A percentile compares a stretch with the other conserved stretches of the same genome.
Conservation (phyloP, 441 rosid genomes). For the Erysimum pusillum region DNA sequence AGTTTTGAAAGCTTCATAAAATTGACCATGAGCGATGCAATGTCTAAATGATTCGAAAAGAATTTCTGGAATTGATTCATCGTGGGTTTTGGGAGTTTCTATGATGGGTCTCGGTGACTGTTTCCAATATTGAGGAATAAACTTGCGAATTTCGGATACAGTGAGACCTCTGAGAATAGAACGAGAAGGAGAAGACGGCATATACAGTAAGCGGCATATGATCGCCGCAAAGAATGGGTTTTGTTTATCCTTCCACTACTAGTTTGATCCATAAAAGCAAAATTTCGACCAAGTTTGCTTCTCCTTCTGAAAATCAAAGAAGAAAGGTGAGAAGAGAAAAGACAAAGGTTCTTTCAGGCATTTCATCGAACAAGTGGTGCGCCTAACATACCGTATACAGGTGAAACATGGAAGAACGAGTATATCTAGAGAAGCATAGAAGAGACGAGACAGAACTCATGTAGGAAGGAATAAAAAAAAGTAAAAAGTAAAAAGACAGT, state of each 20-base stretch:
- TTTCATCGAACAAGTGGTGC: conserved; percentile 43
- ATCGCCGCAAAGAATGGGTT: conserved; percentile 28
- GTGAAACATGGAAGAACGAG: neutral
- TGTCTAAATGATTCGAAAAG: conserved; percentile 57
- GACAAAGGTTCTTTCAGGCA: conserved; percentile 7
- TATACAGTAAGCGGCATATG: conserved; percentile 37
- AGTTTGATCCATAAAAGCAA: conserved; percentile 27
- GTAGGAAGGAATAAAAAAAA: neutral
- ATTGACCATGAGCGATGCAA: conserved; percentile 54
- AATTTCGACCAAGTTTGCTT: conserved; percentile 13
- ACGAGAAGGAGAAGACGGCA: conserved; percentile 39
- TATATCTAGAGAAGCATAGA: neutral
- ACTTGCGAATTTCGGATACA: conserved; percentile 52
- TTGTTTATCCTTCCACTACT: neutral
- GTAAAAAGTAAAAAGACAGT: neutral
- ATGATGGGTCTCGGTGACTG: conserved; percentile 34
- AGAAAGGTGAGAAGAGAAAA: conserved; percentile 1
- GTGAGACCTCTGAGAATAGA: conserved; percentile 50
- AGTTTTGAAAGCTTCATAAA: conserved; percentile 60
- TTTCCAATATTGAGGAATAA: conserved; percentile 64
- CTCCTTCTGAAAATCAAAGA: conserved; percentile 27
- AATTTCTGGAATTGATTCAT: conserved; percentile 54
- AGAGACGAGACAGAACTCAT: neutral
- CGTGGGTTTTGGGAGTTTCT: conserved; percentile 10
- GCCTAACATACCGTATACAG: conserved; percentile 22